phyloP scores from a whole-genome alignment of 192 early-diverging fungal genomes.

The Backusella morwellensis region DNA sequence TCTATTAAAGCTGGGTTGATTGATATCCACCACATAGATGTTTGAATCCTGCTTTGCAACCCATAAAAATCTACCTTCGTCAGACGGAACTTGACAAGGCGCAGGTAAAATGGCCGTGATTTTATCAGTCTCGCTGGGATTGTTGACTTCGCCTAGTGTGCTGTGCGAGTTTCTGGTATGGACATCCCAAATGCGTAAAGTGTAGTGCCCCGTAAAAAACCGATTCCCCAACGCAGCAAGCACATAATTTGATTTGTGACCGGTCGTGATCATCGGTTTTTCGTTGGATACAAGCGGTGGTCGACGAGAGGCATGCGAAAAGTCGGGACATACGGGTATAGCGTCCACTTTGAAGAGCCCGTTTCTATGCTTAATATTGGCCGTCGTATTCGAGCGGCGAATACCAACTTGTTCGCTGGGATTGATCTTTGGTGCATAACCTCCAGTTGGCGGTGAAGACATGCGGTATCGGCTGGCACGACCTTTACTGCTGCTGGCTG shows the following conservation, averaged over 20 bases:
- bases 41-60: slow-evolving; percentile 58
- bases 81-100: slow-evolving; percentile 46
- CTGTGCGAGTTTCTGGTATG: slow-evolving; percentile 43
- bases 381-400: neutral
- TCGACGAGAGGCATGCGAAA: slow-evolving; percentile 52
- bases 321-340: slow-evolving; percentile 42
- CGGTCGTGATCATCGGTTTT: slow-evolving; percentile 21
- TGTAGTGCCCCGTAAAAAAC: slow-evolving; percentile 43
- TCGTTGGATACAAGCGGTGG: slow-evolving; percentile 48
- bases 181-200: slow-evolving; percentile 42
- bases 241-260: slow-evolving; percentile 38
- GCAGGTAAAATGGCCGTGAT: slow-evolving; percentile 44
- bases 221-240: slow-evolving; percentile 52
- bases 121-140: slow-evolving; percentile 32
- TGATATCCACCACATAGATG: slow-evolving; percentile 51
- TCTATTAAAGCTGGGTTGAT: neutral
- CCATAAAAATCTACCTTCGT: slow-evolving; percentile 68
- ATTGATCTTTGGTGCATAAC: neutral
- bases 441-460: neutral
- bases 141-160: slow-evolving; percentile 37
- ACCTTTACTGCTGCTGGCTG: neutral
- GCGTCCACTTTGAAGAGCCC: neutral
- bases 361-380: neutral
- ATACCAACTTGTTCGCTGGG: neutral
- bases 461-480: neutral